A percentile compares a stretch with the other conserved stretches of the same genome.
phyloP scores from a whole-genome alignment of 768 basidiomycete species.

The Auriculariales sp. region DNA sequence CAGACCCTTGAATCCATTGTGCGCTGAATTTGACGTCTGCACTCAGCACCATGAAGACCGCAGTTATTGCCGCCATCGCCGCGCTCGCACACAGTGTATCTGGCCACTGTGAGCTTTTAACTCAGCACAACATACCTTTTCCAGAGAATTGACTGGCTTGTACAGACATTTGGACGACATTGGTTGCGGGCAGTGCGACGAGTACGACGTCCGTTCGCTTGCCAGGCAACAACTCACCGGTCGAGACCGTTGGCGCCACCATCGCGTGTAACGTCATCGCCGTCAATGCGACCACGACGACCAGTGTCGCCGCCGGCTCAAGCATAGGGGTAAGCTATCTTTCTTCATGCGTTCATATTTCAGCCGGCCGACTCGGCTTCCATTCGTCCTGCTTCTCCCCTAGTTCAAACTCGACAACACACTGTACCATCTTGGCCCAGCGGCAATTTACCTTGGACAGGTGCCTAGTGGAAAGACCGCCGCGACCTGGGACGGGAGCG shows the following conservation, averaged over 20 bases:
- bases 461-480: background rate
- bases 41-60: background rate
- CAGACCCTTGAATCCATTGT: too few relatives aligned
- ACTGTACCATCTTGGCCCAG: conserved; percentile 29
- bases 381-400: background rate
- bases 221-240: conserved; percentile 21
- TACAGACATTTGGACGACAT: conserved; percentile 19
- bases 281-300: conserved; percentile 19
- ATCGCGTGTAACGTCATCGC: conserved; percentile 25
- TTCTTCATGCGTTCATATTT: background rate
- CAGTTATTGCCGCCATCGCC: conserved; percentile 5
- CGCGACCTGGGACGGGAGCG: background rate
- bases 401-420: conserved; percentile 27
- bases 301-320: conserved; percentile 24
- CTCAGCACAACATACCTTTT: background rate
- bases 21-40: too few relatives aligned
- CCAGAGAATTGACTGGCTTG: background rate
- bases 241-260: conserved; percentile 15
- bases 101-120: conserved; percentile 17
- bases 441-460: conserved; percentile 25
- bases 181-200: conserved; percentile 17
- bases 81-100: conserved; percentile 17
- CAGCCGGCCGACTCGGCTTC: background rate
- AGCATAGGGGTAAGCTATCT: conserved; percentile 21
- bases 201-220: conserved; percentile 19